Evolutionary conservation across 1,139 yeast genomes (phyloP).

Genomic region (Saccharomyces hybrid): DNA sequence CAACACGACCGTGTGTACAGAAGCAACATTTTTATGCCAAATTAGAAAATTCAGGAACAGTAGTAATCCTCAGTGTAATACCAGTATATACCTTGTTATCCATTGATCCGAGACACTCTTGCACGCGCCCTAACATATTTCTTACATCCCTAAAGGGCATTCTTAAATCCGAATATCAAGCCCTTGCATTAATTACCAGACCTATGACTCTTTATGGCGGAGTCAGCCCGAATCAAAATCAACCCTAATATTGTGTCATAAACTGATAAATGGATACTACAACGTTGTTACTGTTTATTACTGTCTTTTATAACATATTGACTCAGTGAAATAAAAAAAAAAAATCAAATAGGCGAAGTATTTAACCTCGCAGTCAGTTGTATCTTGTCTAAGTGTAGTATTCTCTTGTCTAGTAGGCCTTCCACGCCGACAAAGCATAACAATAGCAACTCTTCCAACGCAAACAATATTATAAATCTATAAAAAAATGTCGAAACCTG

Average conservation of each 20-base stretch:
- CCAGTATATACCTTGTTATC: background rate
- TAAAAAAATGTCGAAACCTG: constrained; percentile 34
- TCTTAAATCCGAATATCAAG: too few species aligned
- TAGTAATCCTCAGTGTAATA: too few species aligned
- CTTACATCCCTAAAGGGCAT: too few species aligned
- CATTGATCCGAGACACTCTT: background rate
- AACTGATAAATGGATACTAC: background rate
- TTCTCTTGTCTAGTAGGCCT: background rate
- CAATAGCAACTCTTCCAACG: background rate
- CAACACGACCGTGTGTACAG: background rate
- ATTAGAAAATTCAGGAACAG: background rate
- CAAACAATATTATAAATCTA: background rate
- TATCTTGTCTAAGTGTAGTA: background rate
- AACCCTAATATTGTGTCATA: background rate
- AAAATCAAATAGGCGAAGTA: background rate
- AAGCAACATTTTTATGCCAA: background rate
- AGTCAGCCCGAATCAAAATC: background rate
- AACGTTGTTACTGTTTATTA: background rate
- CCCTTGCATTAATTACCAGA: too few species aligned
- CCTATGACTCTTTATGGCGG: background rate
- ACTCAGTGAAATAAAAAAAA: background rate
- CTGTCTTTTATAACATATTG: background rate
- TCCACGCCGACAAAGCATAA: background rate
- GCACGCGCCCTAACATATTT: background rate
- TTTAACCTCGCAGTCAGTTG: background rate